phyloP scores from a whole-genome alignment of 2,329 filamentous ascomycete species.

The Aspergillus phoenicis region DNA sequence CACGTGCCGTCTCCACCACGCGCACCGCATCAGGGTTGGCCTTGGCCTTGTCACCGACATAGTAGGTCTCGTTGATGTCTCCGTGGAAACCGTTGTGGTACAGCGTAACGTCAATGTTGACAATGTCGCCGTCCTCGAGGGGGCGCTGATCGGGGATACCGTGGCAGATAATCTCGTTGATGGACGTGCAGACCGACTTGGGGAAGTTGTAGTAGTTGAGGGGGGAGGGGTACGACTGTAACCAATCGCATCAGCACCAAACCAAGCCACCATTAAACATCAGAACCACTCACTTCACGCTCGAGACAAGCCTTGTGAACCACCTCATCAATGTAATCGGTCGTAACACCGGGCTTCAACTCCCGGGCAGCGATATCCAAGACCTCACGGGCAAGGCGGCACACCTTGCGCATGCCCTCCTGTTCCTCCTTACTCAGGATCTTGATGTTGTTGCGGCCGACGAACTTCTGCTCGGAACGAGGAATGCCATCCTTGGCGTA shows the following conservation, averaged over 20 bases:
- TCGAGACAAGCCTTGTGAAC: conserved; percentile 95
- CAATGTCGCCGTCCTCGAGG: conserved; percentile 87
- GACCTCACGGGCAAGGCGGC: conserved; percentile 82
- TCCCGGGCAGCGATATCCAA: conserved; percentile 87
- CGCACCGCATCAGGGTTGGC: conserved; percentile 84
- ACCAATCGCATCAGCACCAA: conserved; percentile 17
- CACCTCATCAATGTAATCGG: conserved; percentile 90
- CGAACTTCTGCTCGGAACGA: conserved; percentile 63
- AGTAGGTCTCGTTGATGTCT: conserved; percentile 98
- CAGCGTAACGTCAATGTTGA: conserved; percentile 94
- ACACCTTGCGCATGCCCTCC: conserved; percentile 91
- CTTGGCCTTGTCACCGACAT: conserved; percentile 85
- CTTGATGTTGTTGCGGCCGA: conserved; percentile 77
- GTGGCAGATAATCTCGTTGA: conserved; percentile 98
- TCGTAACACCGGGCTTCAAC: conserved; percentile 86
- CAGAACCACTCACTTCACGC: conserved; percentile 68
- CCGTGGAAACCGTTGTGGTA: conserved; percentile 96
- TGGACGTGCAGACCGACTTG: conserved; percentile 94
- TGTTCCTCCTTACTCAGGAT: conserved; percentile 78
- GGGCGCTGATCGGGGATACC: conserved; percentile 91
- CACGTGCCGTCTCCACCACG: conserved; percentile 85
- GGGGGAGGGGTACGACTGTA: conserved; percentile 87
- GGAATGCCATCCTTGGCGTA: conserved; percentile 84
- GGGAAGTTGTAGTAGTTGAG: conserved; percentile 96
- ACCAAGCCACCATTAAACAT: no score